Base-by-base conservation (phyloP, 108 stramenopile genomes). In the Tribonema minus region DNA sequence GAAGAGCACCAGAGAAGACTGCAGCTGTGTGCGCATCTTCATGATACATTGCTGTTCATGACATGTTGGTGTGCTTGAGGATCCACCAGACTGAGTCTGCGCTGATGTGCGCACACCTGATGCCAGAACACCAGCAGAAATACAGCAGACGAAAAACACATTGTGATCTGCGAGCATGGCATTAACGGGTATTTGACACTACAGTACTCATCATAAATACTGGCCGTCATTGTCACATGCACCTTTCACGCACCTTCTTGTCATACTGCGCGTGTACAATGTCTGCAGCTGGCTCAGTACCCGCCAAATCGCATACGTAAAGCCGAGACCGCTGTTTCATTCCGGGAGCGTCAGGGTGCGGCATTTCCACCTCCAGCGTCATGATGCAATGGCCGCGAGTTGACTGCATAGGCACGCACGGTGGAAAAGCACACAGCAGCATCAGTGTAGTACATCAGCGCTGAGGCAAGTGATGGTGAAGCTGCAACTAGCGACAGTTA, bases 261-360 rank as follows among this genome's bases (percentile, higher is more conserved):
- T 88, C 73, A 82, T 89, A 89, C 38, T 67, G 61, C 7, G 88
- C 88, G 67, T 86, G 88, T 28, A 82, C 83, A 34, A 89, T 85
- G 76, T 89, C 88, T 7, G 87, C 88, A 9, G 88, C 88, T 7
- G 88, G 88, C 74, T 89, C 88, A 29, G 88, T 89, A 9, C 88
- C 88, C 1, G 88, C 88, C 46, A 89, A 41, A 69, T 89, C 88
- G 65, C 88, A 89, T 27, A 89, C 88, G 84, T 89, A 89, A 1
- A 89, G 80, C 33, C 88, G 65, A 1, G 87, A 87, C 12, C 58
- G 65, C 68, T 79, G 86, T 61, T 89, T 89, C 54, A 84, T 68
- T 1, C 82, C 81, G 30, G 73, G 63, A 71, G 72, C 62, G 63
- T 82, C 68, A 0, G 86, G 84, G 62, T 88, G 71, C 2, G 88